Evolutionary conservation across 257 asterid genomes (phyloP).

Genomic region (Fraxinus anomala): DNA sequence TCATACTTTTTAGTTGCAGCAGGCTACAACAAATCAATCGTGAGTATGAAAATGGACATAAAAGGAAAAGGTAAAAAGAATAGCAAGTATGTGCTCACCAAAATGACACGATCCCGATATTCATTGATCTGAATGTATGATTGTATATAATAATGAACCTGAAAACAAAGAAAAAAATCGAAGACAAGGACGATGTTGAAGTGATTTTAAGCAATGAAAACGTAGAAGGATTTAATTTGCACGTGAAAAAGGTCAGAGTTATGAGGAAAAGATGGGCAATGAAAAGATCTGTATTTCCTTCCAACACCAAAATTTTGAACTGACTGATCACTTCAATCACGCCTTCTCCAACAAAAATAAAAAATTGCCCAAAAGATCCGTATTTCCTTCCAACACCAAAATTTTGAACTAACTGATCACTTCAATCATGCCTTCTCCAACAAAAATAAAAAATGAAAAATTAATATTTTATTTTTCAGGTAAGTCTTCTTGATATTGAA

Average conservation of each 20-base stretch:
- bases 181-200: not conserved
- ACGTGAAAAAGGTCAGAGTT: not conserved
- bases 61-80: not conserved
- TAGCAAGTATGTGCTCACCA: conserved; percentile 48
- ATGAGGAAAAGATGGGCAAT: not conserved
- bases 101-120: conserved; percentile 71
- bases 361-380: not conserved
- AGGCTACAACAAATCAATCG: conserved; percentile 45
- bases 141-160: conserved; percentile 78
- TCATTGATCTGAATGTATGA: conserved; percentile 85
- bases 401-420: not conserved
- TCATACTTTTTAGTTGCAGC: conserved; percentile 56
- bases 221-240: not conserved
- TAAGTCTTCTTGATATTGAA: not conserved
- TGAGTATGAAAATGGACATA: conserved; percentile 16
- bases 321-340: not conserved
- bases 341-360: not conserved
- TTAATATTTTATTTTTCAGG: not conserved
- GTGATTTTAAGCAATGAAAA: not conserved
- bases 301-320: not conserved
- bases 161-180: conserved; percentile 24
- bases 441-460: too few relatives aligned
- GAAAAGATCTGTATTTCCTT: not conserved
- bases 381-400: not conserved
- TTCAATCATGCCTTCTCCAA: not conserved